Evolutionary conservation across 805 yeast genomes (phyloP), one percentile per base, ranked within the genome.

Genomic region (Candida ortonii): DNA sequence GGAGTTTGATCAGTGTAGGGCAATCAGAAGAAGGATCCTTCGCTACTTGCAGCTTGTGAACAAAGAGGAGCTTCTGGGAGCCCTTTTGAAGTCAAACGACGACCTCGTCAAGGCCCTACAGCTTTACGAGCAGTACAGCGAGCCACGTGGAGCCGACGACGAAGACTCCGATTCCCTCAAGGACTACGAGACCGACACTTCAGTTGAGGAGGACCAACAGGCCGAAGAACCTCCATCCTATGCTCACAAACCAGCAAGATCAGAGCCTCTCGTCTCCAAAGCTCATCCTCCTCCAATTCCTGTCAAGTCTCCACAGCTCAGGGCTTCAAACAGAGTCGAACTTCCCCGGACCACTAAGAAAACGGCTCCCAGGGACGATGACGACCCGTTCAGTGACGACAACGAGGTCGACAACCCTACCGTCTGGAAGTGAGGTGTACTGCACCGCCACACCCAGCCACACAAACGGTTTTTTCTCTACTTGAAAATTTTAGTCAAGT

Each of bases 41-140:
- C 67, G 87, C 43, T 88, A 88, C 55, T 69, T 93, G 46, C 97
- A 93, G 61, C 68, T 76, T 33, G 86, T 88, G 25, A 83, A 85
- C 26, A 79, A 78, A 39, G 97, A 89, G 44, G 95, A 86, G 51
- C 83, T 78, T 42, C 62, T 93, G 43, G 97, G 97, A n/a, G 73
- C 86, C 27, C 69, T 93, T 43, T 76, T 93, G 38, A 81, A 77
- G 48, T 94, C 96, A 28, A 93, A 93, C 55, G 98, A 93, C 50
- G 89, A 86, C 55, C 70, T 93, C 41, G 94, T 93, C 6, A 65
- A 65, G 4, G 81, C 88, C 0, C 70, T 93, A 49, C 76, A 78
- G 47, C 61, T 67, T 34, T 89, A 77, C 55, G 95, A 89, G 39
- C 70, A 71, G 30, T 58, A 65, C 64, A 58, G 78, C 46, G 43